Base-by-base conservation (phyloP, 2,329 filamentous ascomycete genomes). In the Fusarium acutatum region DNA sequence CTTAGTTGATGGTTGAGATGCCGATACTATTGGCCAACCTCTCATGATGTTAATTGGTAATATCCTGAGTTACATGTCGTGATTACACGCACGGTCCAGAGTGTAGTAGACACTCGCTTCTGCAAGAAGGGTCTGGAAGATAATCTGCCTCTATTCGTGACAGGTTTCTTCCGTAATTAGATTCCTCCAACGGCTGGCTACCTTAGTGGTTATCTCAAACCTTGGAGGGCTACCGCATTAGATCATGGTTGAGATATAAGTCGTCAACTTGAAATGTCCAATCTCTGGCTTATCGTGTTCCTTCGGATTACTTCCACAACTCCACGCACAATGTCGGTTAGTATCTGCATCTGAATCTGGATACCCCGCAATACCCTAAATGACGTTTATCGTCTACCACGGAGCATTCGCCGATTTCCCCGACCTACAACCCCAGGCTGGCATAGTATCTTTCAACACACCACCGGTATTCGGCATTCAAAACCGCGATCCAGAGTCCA, bases 351-450 rank as follows among this genome's bases (percentile, higher is more conserved):
- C 34, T 60, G n/a, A 35, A 58, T 35, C 54, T 56, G 43, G 49
- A 60, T 74, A 72, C 71, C 71, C 71, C 71, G 71, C 71, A 73
- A 59, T 61, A 70, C 49, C 60, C 43, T 53, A 72, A 62, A 49
- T 73, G 67, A 60, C 58, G 50, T 73, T 67, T 73, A 58, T 73
- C 65, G 60, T 43, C 63, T 35, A 49, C 64, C 71, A 61, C 71
- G 58, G 67, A 63, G 41, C 54, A 46, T 47, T 63, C 58, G 58
- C 67, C 61, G 67, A 64, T 68, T 74, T 43, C 58, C 62, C 71
- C 71, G 71, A 74, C 62, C 67, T 60, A 52, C 61, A 56, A 58
- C 46, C 62, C 64, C 24, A 54, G 49, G 57, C 46, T 60, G 49
- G 59, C 46, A 74, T 43, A 64, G 72, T 70, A 74, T 60, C 44